Base-by-base conservation (phyloP, 2,329 filamentous ascomycete species). In the Neodidymelliopsis sp. region DNA sequence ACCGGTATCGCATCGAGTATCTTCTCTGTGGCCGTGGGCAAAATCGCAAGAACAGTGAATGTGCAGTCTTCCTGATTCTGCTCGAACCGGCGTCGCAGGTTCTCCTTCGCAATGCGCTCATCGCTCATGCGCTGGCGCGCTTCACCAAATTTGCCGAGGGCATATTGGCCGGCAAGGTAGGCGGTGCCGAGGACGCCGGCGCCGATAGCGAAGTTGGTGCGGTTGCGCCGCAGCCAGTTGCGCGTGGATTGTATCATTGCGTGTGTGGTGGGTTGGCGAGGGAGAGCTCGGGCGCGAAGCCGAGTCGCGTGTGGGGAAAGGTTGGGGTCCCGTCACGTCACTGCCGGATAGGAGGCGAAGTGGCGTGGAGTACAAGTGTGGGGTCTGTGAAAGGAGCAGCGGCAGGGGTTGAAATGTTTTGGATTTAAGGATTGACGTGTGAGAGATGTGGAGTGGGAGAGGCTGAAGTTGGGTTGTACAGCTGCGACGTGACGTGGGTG, bases 11-110 rank as follows among this genome's bases (percentile, higher is more conserved):
- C 86, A 60, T 90, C 86, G 65, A 97, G 80, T 63, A 99, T 88
- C 70, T 95, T 93, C 60, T 94, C 86, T 18, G 92, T 92, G 6
- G 91, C 90, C 24, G 93, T 96, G 4, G 94, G 94, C 8, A 99
- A 82, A 45, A 99, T 85, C 22, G 93, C 94, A n/a, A 97, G 86
- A 33, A 97, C 91, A 27, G 94, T 99, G 72, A 95, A 97, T 36
- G 93, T 97, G 76, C 94, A 99, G 75, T 99, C 94, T 71, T 96
- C 93, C 72, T 99, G 94, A 74, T 99, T 99, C 75, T 99, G 94
- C 74, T 97, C 91, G 76, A 99, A 99, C 68, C 94, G 89, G 50
- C 94, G 89, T 40, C 92, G 91, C 54, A 99, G 84, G 74, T 99
- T 99, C 77, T 99, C 94, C 73, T 93, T 92, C 41, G 93, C 90